These are phyloP conservation scores for Stagonosporopsis chrysanthemi DNA, from an alignment of 2,329 filamentous ascomycete species.

Conservation along the genomic window DNA sequence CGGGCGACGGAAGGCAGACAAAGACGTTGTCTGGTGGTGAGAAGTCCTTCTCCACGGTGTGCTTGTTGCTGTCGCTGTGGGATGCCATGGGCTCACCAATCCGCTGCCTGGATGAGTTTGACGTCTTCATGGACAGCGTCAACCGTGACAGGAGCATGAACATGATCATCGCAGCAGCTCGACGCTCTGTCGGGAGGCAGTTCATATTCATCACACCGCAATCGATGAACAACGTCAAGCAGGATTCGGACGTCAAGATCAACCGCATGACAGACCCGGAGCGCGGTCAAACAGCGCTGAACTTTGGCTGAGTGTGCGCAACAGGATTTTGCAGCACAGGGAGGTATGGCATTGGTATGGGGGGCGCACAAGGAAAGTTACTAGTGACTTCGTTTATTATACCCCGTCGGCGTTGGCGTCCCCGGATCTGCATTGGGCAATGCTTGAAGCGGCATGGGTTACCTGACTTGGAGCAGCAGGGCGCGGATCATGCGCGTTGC, in stretches of 20 bases:
- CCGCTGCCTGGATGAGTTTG: conserved; percentile 95
- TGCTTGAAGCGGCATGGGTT: background rate
- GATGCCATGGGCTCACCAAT: conserved; percentile 97
- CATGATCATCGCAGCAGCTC: conserved; percentile 88
- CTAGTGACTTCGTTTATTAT: conserved; percentile 23
- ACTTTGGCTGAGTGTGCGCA: conserved; percentile 26
- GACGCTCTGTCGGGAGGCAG: conserved; percentile 86
- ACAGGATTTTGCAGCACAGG: background rate
- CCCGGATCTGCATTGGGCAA: conserved; percentile 12
- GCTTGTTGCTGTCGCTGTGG: conserved; percentile 90
- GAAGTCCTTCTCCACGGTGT: conserved; percentile 97
- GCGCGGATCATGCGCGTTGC: conserved; percentile 2
- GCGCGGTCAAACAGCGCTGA: conserved; percentile 57
- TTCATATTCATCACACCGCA: conserved; percentile 98
- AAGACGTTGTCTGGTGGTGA: conserved; percentile 95
- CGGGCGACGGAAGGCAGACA: conserved; percentile 77
- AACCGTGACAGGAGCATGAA: conserved; percentile 92
- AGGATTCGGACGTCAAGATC: conserved; percentile 74
- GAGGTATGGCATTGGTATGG: background rate
- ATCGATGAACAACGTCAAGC: conserved; percentile 64
- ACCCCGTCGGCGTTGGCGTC: conserved; percentile 26
- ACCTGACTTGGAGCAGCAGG: conserved; percentile 1
- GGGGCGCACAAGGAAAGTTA: conserved; percentile 1
- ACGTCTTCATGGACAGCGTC: conserved; percentile 99
- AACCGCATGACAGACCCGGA: conserved; percentile 69